phyloP scores from a whole-genome alignment of 2,329 filamentous ascomycete genomes.

The Pyrenophora graminea region DNA sequence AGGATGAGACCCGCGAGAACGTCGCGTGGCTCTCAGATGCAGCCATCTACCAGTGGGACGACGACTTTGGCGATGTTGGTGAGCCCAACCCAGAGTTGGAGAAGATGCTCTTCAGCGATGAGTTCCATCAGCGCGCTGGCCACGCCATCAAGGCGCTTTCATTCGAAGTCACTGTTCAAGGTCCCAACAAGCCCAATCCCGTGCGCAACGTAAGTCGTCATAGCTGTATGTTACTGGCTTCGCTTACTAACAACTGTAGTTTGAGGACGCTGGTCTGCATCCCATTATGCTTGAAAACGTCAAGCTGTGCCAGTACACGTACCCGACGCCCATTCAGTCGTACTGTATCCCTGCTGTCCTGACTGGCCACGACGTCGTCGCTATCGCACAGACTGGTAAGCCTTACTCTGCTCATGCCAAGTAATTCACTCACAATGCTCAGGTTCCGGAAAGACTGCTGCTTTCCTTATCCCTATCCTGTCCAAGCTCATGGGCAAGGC shows the following conservation, averaged over 20 bases:
- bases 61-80: conserved; percentile 84
- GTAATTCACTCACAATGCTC: conserved; percentile 4
- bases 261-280: conserved; percentile 80
- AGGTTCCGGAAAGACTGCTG: conserved; percentile 97
- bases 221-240: neutral
- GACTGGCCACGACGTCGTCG: conserved; percentile 79
- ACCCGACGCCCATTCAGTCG: conserved; percentile 84
- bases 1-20: conserved; percentile 28
- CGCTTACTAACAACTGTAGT: conserved; percentile 47
- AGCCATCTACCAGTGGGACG: conserved; percentile 79
- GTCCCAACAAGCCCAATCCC: conserved; percentile 52
- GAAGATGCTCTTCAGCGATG: conserved; percentile 69
- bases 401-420: conserved; percentile 9
- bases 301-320: conserved; percentile 68
- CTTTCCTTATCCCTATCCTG: conserved; percentile 85
- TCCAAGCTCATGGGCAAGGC: conserved; percentile 95
- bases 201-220: conserved; percentile 54
- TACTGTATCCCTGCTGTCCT: conserved; percentile 82
- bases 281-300: conserved; percentile 82
- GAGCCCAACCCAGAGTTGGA: conserved; percentile 74
- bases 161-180: conserved; percentile 58
- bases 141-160: conserved; percentile 66
- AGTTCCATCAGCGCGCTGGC: conserved; percentile 59
- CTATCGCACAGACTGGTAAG: conserved; percentile 88
- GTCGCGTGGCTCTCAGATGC: conserved; percentile 59